Evolutionary conservation across 495 filamentous ascomycete species (phyloP), one percentile per base, ranked within the genome.

Genomic region (Achaetomiella virescens): DNA sequence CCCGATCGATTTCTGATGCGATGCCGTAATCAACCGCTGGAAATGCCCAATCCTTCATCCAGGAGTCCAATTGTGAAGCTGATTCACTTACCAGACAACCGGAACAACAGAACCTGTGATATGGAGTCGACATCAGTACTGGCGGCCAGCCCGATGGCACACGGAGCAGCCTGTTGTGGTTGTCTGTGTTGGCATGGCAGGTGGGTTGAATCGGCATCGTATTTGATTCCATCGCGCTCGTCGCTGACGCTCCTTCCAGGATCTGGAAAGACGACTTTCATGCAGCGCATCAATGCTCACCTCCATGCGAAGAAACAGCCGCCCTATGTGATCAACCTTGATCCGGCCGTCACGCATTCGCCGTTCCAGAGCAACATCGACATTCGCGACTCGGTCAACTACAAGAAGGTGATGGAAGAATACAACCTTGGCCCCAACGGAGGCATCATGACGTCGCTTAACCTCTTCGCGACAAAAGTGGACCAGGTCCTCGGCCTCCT

Each of bases 351-450:
- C 27, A 82, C 87, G 55, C 87, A 83, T 54, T 86, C 97, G n/a
- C 95, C 93, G n/a, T 99, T 97, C 71, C 90, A 95, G 56, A 83
- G 83, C 74, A 97, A 99, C 72, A 97, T 99, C 76, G 93, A 99
- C 71, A 99, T 99, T 64, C 90, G 95, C 55, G 95, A 99, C 72
- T 91, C 86, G 25, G 90, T 99, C 66, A 96, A 99, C 75, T 99
- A 99, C 80, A 95, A 96, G 70, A 92, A 99, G 71, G 93, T 99
- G 59, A 99, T 99, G 93, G 90, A 89, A 70, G 89, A 96, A 67
- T 97, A 97, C 78, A 96, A 96, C 64, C 83, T 99, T 0, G 93
- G 93, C 0, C 93, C 93, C 5, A 98, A 98, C 75, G 93, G 93
- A 33, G 93, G 91, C n/a, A 97, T 99, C 61, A 76, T 97, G 60